Base-by-base conservation (phyloP, 1,284 basidiomycete genomes). In the Cutaneotrichosporon spelunceum region DNA sequence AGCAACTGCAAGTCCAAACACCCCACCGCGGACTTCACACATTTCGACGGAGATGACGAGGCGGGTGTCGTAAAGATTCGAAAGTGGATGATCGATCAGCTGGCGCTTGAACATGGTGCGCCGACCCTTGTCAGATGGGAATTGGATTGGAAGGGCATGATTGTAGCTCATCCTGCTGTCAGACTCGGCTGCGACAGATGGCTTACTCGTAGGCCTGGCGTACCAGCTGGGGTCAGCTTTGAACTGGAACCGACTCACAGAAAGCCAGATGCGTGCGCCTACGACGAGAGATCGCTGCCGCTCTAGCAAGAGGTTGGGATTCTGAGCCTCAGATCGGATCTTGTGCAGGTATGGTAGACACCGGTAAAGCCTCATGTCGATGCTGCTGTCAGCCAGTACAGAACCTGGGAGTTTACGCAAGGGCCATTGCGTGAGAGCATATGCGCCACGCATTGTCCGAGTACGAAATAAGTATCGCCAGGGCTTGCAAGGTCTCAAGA, bases 321-420 rank as follows among this genome's bases (percentile, higher is more conserved):
- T 50, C 16, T 36, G 44, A 30, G 59, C 56, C 16, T 63, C 66
- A 24, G 60, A 64, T 14, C 65, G 60, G 39, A 63, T 66, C 48
- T 68, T 64, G 44, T 65, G 68, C 36, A 72, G 60, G 14, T 65
- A 66, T 8, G 67, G 67, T 30, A 73, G 54, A 61, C 72, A 72
- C 14, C 65, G 62, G 59, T 71, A 68, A 9, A 73, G 62, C 11
- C 68, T 65, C 68, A 73, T 69, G 55, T 73, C 72, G 36, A 70
- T 54, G 45, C 68, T 55, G 39, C 2, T 13, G 52, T 53, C 23
- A 53, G 34, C 9, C n/a, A 14, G 33, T 3, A 4, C 9, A 23
- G 19, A 11, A 61, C 16, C 65, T 19, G 16, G n/a, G 7, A 14
- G 11, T 42, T 27, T 26, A 55, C 58, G 70, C 72, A 24, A 73